A percentile compares a stretch with the other conserved stretches of the same genome.
These are phyloP conservation scores for Neopestalotiopsis clavispora DNA, from an alignment of 2,329 filamentous ascomycete species.

Conservation along the genomic window DNA sequence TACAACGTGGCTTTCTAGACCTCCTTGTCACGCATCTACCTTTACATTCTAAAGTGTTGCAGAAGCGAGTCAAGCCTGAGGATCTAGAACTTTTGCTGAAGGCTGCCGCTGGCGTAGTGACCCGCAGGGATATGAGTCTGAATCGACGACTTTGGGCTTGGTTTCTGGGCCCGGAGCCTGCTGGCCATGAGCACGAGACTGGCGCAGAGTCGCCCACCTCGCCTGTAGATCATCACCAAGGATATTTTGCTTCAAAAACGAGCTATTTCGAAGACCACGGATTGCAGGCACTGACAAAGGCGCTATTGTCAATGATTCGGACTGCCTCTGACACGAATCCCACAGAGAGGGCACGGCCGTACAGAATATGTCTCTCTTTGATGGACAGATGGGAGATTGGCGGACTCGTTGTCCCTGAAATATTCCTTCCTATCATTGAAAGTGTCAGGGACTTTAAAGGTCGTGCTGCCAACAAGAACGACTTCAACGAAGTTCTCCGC, in stretches of 20 bases:
- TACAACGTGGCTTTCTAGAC: slow-evolving; percentile 93
- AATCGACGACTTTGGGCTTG: slow-evolving; percentile 95
- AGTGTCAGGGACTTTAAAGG: slow-evolving; percentile 79
- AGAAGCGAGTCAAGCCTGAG: slow-evolving; percentile 70
- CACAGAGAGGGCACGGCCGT: slow-evolving; percentile 78
- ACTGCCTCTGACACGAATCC: slow-evolving; percentile 54
- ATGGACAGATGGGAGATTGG: slow-evolving; percentile 99
- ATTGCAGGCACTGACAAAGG: slow-evolving; percentile 72
- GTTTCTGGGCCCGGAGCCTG: slow-evolving; percentile 81
- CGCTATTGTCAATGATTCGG: slow-evolving; percentile 78
- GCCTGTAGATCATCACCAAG: slow-evolving; percentile 47
- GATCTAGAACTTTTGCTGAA: slow-evolving; percentile 84
- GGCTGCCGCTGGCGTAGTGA: slow-evolving; percentile 86
- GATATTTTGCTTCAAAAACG: slow-evolving; percentile 62
- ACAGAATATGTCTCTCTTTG: slow-evolving; percentile 88
- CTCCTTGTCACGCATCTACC: slow-evolving; percentile 89
- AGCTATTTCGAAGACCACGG: slow-evolving; percentile 86
- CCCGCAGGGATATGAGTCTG: slow-evolving; percentile 92
- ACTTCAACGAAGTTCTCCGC: slow-evolving; percentile 85
- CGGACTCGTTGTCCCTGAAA: slow-evolving; percentile 81
- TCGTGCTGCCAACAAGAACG: slow-evolving; percentile 65
- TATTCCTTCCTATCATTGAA: slow-evolving; percentile 85
- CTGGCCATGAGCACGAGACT: slow-evolving; percentile 52
- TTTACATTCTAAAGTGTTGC: slow-evolving; percentile 80
- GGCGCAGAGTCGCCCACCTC: slow-evolving; percentile 50